Conservation (phyloP, 176 grass and related monocot genomes). For the Raddia guianensis region DNA sequence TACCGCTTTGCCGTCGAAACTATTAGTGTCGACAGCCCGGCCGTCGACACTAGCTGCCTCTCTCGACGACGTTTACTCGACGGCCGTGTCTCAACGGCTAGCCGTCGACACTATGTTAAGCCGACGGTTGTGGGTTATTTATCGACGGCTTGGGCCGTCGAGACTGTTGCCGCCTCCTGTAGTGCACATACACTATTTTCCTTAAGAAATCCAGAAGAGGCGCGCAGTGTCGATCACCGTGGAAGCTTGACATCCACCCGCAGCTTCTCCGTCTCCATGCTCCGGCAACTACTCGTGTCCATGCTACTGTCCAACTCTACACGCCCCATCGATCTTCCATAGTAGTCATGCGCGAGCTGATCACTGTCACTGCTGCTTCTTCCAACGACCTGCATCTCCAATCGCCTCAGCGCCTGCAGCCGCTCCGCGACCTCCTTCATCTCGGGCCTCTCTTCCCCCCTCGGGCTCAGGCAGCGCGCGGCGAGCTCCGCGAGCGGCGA, state of each 20-base stretch:
- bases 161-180: no score
- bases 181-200: no score
- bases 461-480: background rate
- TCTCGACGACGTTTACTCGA: no score
- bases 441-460: background rate
- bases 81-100: no score
- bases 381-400: background rate
- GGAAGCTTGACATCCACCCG: background rate
- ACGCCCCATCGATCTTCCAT: background rate
- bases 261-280: background rate
- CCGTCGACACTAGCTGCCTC: no score
- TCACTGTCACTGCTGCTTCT: background rate
- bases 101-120: no score
- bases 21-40: no score
- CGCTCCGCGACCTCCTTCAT: background rate
- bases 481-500: background rate
- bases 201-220: background rate
- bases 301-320: background rate
- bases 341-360: background rate
- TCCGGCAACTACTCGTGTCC: background rate
- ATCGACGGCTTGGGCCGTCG: no score
- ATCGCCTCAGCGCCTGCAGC: background rate
- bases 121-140: no score
- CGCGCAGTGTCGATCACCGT: background rate
- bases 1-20: no score